Conservation (phyloP, 2,329 filamentous ascomycete genomes). For the Fusarium beomiforme region DNA sequence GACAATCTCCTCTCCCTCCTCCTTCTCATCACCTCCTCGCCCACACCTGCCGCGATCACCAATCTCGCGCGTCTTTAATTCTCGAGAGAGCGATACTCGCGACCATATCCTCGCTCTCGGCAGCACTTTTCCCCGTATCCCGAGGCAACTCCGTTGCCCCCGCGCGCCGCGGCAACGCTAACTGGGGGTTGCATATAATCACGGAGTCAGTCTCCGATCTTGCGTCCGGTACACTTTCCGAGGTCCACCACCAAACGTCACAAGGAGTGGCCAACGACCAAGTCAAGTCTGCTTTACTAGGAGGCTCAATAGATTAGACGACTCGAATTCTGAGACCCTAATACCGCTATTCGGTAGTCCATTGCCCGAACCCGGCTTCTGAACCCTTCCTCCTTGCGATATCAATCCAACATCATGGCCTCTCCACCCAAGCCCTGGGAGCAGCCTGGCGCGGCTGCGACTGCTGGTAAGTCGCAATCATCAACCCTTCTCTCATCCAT, state of each 20-base stretch:
- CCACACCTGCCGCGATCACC: slow-evolving; percentile 9
- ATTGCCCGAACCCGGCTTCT: slow-evolving; percentile 9
- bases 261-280: slow-evolving; percentile 21
- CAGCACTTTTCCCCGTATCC: slow-evolving; percentile 20
- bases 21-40: slow-evolving; percentile 3
- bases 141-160: slow-evolving; percentile 38
- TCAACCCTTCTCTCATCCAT: background rate
- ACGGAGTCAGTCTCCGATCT: slow-evolving; percentile 37
- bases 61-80: background rate
- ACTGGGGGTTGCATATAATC: slow-evolving; percentile 35
- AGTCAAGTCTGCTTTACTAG: slow-evolving; percentile 3
- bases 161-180: slow-evolving; percentile 33
- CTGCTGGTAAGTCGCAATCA: slow-evolving; percentile 57
- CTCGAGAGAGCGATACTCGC: background rate
- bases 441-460: slow-evolving; percentile 71
- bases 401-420: slow-evolving; percentile 57
- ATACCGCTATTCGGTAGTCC: slow-evolving; percentile 14
- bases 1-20: slow-evolving; percentile 5
- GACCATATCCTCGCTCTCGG: background rate
- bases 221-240: slow-evolving; percentile 33
- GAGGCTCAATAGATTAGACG: slow-evolving; percentile 13
- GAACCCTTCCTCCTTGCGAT: slow-evolving; percentile 11
- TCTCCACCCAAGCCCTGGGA: slow-evolving; percentile 99
- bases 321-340: slow-evolving; percentile 9
- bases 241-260: slow-evolving; percentile 36